Percentiles rank a stretch among this genome's conserved stretches.
Evolutionary conservation across 2,329 filamentous ascomycete genomes (phyloP).

Genomic region (Zymoseptoria crescenta): DNA sequence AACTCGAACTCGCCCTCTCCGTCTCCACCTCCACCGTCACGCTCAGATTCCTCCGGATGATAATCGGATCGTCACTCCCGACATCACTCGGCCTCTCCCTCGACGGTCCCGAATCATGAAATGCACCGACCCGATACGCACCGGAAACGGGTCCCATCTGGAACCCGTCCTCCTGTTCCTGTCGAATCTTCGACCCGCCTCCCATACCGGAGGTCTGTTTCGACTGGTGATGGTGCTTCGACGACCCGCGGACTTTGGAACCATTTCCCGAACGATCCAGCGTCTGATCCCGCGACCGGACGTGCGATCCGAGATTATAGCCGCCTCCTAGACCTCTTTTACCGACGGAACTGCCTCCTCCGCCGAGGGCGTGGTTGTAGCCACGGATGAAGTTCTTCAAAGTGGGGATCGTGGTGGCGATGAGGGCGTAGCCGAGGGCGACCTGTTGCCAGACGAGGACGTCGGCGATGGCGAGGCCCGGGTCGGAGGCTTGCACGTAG

Average conservation of each 20-base stretch:
- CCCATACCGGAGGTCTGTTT: constrained; percentile 1
- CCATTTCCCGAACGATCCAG: background rate
- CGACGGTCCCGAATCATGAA: constrained; percentile 7
- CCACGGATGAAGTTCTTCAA: constrained; percentile 25
- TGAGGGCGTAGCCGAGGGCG: constrained; percentile 24
- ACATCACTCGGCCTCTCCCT: constrained; percentile 11
- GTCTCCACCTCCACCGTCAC: constrained; percentile 17
- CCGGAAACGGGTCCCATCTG: constrained; percentile 11
- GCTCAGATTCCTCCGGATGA: constrained; percentile 17
- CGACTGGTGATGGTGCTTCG: background rate
- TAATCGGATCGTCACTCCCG: constrained; percentile 18
- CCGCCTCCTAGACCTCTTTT: constrained; percentile 14
- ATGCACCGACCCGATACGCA: constrained; percentile 14
- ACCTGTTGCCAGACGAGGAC: constrained; percentile 24
- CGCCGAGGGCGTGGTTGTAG: constrained; percentile 21
- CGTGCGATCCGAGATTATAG: constrained; percentile 13
- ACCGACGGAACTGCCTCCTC: constrained; percentile 8
- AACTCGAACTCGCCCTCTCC: constrained; percentile 6
- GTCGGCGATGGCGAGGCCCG: constrained; percentile 17
- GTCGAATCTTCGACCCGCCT: constrained; percentile 1
- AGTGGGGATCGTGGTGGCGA: constrained; percentile 25
- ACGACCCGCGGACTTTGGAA: background rate
- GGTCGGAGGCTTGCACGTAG: constrained; percentile 16
- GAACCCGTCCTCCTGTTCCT: constrained; percentile 6
- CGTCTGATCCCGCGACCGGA: constrained; percentile 9